Percentiles rank a stretch among this genome's conserved stretches.
phyloP scores from a whole-genome alignment of 495 filamentous ascomycete species.

The Penicillium steckii region DNA sequence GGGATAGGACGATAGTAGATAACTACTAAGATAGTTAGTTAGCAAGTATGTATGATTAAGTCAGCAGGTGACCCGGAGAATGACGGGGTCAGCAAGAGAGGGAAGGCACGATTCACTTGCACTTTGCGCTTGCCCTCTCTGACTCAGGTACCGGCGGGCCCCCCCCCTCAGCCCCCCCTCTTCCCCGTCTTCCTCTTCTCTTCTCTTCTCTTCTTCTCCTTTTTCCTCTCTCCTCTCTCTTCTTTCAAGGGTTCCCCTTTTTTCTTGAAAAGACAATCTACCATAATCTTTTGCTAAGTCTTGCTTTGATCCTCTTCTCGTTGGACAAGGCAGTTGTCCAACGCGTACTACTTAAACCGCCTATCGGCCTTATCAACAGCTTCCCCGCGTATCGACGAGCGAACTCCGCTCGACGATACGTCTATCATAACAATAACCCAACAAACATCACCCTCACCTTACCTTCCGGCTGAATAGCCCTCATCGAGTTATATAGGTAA shows the following conservation, averaged over 20 bases:
- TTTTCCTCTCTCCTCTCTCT: background rate
- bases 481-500: background rate
- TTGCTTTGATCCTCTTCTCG: background rate
- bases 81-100: constrained; percentile 22
- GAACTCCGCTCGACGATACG: constrained; percentile 28
- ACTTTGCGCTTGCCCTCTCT: background rate
- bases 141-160: constrained; percentile 23
- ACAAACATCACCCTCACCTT: background rate
- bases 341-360: constrained; percentile 14
- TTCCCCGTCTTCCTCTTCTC: constrained; percentile 4
- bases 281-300: too few relatives aligned
- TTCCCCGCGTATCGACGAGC: constrained; percentile 30
- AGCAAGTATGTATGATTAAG: too few relatives aligned
- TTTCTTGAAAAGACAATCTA: too few relatives aligned
- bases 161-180: constrained; percentile 7
- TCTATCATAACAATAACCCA: background rate
- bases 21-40: too few relatives aligned
- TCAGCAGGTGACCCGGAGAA: constrained; percentile 10
- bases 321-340: constrained; percentile 1
- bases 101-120: background rate
- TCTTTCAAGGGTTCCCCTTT: background rate
- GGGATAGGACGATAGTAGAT: too few relatives aligned
- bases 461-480: background rate
- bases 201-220: background rate
- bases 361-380: constrained; percentile 28